Conservation (phyloP, 1,284 basidiomycete species). For the Trichosporon sp. region DNA sequence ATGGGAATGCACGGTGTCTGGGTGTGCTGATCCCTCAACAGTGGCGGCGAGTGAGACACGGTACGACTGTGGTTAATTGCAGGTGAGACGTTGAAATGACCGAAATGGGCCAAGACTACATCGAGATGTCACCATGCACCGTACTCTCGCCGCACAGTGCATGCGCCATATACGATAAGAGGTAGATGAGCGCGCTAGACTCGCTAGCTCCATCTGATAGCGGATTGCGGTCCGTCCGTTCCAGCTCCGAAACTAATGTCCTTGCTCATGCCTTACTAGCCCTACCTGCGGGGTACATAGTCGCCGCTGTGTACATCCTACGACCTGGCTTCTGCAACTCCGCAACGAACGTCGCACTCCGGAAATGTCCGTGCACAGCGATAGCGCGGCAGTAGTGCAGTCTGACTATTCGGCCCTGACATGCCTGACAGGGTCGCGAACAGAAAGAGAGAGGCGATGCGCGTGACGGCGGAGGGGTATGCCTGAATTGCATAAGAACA, state of each 20-base stretch:
- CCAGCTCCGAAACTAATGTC: too few species aligned
- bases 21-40: background rate
- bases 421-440: background rate
- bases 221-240: too few species aligned
- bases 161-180: too few species aligned
- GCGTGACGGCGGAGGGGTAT: background rate
- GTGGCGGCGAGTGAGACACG: background rate
- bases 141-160: background rate
- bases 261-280: too few species aligned
- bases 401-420: background rate
- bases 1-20: background rate
- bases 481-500: background rate
- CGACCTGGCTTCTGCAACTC: too few species aligned
- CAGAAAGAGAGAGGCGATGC: background rate
- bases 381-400: too few species aligned
- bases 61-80: background rate
- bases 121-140: background rate
- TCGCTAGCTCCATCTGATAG: too few species aligned
- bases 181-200: too few species aligned
- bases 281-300: too few species aligned
- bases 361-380: too few species aligned
- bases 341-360: too few species aligned
- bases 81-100: background rate
- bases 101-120: background rate
- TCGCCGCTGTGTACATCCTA: too few species aligned